Percentiles rank a stretch among this genome's conserved stretches.
Conservation (phyloP, 1,284 basidiomycete genomes). For the Pyrrhoderma lamaoense region DNA sequence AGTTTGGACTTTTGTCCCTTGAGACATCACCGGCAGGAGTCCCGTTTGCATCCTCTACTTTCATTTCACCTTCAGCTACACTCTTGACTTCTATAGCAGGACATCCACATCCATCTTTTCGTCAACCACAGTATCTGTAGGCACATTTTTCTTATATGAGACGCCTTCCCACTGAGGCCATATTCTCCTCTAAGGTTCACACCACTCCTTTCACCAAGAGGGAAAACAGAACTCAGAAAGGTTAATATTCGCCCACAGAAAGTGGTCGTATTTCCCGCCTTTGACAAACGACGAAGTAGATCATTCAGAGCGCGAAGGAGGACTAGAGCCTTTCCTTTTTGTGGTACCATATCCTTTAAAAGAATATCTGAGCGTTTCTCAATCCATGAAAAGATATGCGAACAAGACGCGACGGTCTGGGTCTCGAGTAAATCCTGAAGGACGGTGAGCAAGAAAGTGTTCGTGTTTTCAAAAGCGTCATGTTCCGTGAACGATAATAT, state of each 20-base stretch:
- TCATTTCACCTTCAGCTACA: conserved; percentile 35
- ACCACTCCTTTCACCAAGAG: conserved; percentile 81
- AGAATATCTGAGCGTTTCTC: conserved; percentile 60
- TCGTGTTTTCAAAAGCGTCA: conserved; percentile 42
- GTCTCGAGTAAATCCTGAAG: conserved; percentile 74
- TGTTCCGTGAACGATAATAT: conserved; percentile 66
- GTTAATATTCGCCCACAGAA: conserved; percentile 86
- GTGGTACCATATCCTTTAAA: conserved; percentile 69
- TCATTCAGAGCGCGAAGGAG: conserved; percentile 83
- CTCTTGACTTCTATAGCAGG: conserved; percentile 35
- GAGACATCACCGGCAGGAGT: conserved; percentile 18
- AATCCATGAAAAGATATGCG: conserved; percentile 79
- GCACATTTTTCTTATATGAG: conserved; percentile 26
- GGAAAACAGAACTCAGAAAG: conserved; percentile 80
- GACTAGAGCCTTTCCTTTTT: conserved; percentile 80
- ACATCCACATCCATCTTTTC: conserved; percentile 26
- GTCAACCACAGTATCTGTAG: conserved; percentile 19
- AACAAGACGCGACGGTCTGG: conserved; percentile 75
- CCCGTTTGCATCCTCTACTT: conserved; percentile 24
- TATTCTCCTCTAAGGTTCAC: conserved; percentile 86
- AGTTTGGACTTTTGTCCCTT: conserved; percentile 10
- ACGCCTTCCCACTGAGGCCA: conserved; percentile 75
- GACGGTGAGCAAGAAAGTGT: conserved; percentile 49
- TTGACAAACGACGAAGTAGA: conserved; percentile 75
- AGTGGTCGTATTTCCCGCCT: conserved; percentile 73